Conservation (phyloP, 1,139 yeast genomes). For the Suhomyces atakaporum region DNA sequence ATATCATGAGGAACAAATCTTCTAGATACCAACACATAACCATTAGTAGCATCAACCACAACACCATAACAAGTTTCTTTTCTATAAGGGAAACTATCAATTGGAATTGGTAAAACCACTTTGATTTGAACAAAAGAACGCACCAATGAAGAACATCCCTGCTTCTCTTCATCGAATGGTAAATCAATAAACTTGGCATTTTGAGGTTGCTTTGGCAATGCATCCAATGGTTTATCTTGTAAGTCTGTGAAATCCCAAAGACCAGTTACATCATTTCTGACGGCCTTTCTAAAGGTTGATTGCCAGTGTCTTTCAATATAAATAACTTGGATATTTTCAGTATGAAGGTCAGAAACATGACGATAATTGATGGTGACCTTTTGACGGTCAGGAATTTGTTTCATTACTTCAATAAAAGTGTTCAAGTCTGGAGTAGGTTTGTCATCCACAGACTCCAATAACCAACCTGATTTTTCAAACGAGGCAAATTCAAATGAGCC, state of each 20-base stretch:
- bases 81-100: conserved; percentile 72
- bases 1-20: conserved; percentile 82
- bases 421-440: conserved; percentile 72
- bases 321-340: conserved; percentile 62
- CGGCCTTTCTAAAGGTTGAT: conserved; percentile 67
- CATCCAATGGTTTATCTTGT: conserved; percentile 62
- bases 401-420: conserved; percentile 76
- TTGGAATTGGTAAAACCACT: conserved; percentile 62
- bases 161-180: conserved; percentile 50
- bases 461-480: conserved; percentile 64
- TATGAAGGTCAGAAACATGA: conserved; percentile 79
- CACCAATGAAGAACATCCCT: conserved; percentile 52
- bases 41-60: conserved; percentile 75
- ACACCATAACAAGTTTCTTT: conserved; percentile 73
- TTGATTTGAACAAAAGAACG: conserved; percentile 69
- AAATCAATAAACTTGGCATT: conserved; percentile 72
- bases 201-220: conserved; percentile 48
- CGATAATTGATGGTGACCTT: conserved; percentile 74
- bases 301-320: conserved; percentile 88
- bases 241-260: conserved; percentile 80
- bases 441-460: conserved; percentile 76
- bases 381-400: conserved; percentile 70
- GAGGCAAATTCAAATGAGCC: conserved; percentile 73
- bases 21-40: conserved; percentile 79
- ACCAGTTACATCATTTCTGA: conserved; percentile 80